Evolutionary conservation across 1,284 basidiomycete species (phyloP).

Genomic region (Somion occarium): DNA sequence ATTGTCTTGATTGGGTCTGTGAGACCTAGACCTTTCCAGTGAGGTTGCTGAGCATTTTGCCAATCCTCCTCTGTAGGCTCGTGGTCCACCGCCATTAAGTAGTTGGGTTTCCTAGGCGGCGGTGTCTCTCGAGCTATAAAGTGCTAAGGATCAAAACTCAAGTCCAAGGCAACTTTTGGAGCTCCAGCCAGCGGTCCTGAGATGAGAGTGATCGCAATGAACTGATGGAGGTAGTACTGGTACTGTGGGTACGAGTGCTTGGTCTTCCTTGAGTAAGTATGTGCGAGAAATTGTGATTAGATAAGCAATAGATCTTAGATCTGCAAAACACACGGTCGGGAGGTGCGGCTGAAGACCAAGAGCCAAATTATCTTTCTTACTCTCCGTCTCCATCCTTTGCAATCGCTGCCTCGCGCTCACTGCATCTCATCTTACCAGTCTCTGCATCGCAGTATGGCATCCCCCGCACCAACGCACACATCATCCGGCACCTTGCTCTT

Average conservation of each 20-base stretch:
- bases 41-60: constrained; percentile 50
- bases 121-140: too few species aligned
- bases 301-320: background rate
- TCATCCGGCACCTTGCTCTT: constrained; percentile 70
- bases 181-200: too few species aligned
- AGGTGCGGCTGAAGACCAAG: background rate
- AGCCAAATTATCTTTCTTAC: background rate
- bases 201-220: too few species aligned
- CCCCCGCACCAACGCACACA: constrained; percentile 12
- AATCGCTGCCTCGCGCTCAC: background rate
- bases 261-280: too few species aligned
- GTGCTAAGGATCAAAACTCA: too few species aligned
- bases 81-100: constrained; percentile 9
- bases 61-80: constrained; percentile 49
- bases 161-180: background rate
- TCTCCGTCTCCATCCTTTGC: background rate
- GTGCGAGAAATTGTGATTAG: background rate
- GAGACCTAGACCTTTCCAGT: constrained; percentile 70
- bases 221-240: too few species aligned
- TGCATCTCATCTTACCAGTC: background rate
- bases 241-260: too few species aligned
- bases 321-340: too few species aligned
- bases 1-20: constrained; percentile 77
- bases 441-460: background rate
- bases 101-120: too few species aligned